Conservation (phyloP, 768 basidiomycete species). For the Tubosaeta sp. region DNA sequence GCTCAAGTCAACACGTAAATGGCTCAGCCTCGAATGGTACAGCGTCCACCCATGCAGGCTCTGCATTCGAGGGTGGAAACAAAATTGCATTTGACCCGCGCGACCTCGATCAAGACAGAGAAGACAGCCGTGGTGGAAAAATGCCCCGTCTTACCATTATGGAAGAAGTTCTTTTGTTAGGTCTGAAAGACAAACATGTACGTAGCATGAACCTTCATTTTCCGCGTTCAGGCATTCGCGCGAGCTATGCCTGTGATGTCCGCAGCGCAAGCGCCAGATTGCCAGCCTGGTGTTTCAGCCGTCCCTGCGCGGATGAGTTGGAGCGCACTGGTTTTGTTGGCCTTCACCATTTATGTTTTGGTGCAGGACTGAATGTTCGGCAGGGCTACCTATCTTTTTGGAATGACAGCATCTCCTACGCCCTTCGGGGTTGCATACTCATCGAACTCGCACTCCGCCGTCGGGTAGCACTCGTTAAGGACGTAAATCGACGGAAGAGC, state of each 20-base stretch:
- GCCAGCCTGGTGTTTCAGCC: neutral
- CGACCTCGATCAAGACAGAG: conserved; percentile 72
- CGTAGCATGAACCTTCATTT: conserved; percentile 18
- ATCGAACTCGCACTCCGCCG: conserved; percentile 95
- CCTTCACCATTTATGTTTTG: neutral
- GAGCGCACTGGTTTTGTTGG: conserved; percentile 20
- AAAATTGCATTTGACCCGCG: conserved; percentile 93
- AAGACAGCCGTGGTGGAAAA: conserved; percentile 65
- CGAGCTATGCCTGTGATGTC: conserved; percentile 7
- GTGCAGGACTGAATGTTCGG: conserved; percentile 8
- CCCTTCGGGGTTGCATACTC: conserved; percentile 95
- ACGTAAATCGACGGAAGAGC: conserved; percentile 67
- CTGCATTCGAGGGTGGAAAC: conserved; percentile 80
- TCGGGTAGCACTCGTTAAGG: conserved; percentile 86
- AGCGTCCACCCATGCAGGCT: conserved; percentile 61
- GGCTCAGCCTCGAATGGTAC: conserved; percentile 28
- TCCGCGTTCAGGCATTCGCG: conserved; percentile 5
- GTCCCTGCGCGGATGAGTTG: conserved; percentile 2
- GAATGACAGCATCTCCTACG: conserved; percentile 99
- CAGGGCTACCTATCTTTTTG: conserved; percentile 96
- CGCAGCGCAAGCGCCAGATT: conserved; percentile 18
- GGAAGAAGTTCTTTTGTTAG: conserved; percentile 93
- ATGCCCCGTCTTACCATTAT: conserved; percentile 88
- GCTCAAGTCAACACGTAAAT: conserved; percentile 27
- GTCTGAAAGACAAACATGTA: conserved; percentile 96